A percentile compares a stretch with the other conserved stretches of the same genome.
phyloP scores from a whole-genome alignment of 805 yeast species.

The Blastobotrys attinorum region DNA sequence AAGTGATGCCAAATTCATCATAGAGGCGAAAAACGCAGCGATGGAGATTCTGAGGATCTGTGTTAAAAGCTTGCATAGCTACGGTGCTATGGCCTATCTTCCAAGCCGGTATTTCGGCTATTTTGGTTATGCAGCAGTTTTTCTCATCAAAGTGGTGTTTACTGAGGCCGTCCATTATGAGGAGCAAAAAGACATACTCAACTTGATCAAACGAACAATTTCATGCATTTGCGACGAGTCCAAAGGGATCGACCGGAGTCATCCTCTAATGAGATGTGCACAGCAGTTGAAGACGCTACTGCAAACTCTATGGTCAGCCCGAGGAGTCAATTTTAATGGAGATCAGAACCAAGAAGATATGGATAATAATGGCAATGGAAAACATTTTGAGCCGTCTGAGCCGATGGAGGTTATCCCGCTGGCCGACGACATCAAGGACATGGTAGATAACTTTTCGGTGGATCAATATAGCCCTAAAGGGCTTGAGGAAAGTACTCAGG shows the following conservation, averaged over 20 bases:
- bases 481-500: too few relatives aligned
- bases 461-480: too few relatives aligned
- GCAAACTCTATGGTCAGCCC: background rate
- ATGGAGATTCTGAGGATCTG: constrained; percentile 14
- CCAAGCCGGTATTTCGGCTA: constrained; percentile 18
- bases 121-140: constrained; percentile 18
- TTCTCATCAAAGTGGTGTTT: constrained; percentile 18
- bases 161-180: constrained; percentile 15
- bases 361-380: too few relatives aligned
- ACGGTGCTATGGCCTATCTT: constrained; percentile 18
- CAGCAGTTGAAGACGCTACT: background rate
- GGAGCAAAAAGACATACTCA: background rate
- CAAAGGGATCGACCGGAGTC: background rate
- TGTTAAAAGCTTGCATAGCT: constrained; percentile 13
- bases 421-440: too few relatives aligned
- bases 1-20: constrained; percentile 19
- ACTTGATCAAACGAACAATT: background rate
- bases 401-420: too few relatives aligned
- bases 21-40: constrained; percentile 17
- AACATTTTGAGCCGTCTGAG: too few relatives aligned
- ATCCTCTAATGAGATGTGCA: background rate
- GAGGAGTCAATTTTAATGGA: too few relatives aligned
- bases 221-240: background rate
- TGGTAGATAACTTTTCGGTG: too few relatives aligned
- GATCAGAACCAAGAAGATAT: too few relatives aligned